Percentiles rank a stretch among this genome's conserved stretches.
phyloP scores from a whole-genome alignment of 1,284 basidiomycete species.

The Ganoderma lucidum region DNA sequence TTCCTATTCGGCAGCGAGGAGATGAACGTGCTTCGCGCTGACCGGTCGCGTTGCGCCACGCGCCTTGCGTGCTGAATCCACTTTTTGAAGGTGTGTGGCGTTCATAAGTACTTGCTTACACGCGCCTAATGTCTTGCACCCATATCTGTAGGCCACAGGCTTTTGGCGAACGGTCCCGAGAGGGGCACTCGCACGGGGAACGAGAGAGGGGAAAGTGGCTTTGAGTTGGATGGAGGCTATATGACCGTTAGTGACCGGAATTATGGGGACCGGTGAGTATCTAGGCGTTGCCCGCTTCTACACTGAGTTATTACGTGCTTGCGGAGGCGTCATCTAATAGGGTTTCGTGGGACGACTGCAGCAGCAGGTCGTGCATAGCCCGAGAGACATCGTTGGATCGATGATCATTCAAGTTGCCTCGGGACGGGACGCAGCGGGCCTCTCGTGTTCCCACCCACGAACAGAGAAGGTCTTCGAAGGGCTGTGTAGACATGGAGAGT shows the following conservation, averaged over 20 bases:
- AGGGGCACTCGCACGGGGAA: background rate
- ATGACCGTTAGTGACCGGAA: constrained; percentile 6
- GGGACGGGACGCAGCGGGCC: background rate
- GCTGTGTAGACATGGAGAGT: background rate
- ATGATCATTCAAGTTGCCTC: background rate
- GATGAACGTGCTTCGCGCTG: background rate
- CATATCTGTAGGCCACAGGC: background rate
- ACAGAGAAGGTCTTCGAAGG: background rate
- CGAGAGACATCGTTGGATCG: background rate
- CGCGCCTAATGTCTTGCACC: background rate
- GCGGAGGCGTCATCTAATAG: background rate
- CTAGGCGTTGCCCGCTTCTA: background rate
- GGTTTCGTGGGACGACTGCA: background rate
- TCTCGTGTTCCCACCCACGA: background rate
- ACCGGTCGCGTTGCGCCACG: background rate
- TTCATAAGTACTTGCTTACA: background rate
- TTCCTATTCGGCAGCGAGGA: constrained; percentile 3
- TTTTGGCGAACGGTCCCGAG: background rate
- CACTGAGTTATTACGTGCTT: background rate
- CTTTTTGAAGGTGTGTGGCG: background rate
- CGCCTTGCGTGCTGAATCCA: background rate
- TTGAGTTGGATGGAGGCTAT: background rate
- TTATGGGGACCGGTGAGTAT: background rate
- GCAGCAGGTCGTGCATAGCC: background rate
- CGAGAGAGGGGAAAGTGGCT: background rate